Evolutionary conservation across 345 rosid species (phyloP).

Genomic region (Melaleuca alternifolia): DNA sequence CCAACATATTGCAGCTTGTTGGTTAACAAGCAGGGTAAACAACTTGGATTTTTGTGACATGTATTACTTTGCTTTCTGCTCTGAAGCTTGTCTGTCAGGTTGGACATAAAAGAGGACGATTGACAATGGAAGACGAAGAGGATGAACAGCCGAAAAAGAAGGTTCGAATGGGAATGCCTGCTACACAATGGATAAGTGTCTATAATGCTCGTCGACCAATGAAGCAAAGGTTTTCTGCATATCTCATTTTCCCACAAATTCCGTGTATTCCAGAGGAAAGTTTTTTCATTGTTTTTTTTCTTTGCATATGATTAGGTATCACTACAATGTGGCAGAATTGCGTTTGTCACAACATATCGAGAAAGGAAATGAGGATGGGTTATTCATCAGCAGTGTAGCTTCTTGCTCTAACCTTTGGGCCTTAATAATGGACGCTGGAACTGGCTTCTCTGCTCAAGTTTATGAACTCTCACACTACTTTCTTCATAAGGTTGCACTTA

Average conservation of each 20-base stretch:
- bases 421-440: conserved; percentile 94
- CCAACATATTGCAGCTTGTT: background rate
- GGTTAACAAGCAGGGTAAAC: background rate
- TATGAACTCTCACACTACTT: conserved; percentile 71
- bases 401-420: conserved; percentile 94
- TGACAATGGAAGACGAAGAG: conserved; percentile 81
- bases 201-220: conserved; percentile 95
- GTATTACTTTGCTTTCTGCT: conserved; percentile 5
- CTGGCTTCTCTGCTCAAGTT: conserved; percentile 75
- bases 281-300: conserved; percentile 2
- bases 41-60: conserved; percentile 1
- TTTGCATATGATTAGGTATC: conserved; percentile 48
- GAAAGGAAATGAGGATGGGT: conserved; percentile 83
- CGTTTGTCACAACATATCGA: conserved; percentile 78
- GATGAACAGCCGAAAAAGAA: conserved; percentile 94
- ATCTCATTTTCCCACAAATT: background rate
- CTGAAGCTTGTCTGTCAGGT: conserved; percentile 84
- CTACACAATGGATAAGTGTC: conserved; percentile 95
- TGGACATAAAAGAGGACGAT: conserved; percentile 91
- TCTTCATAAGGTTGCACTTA: conserved; percentile 64
- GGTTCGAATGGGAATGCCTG: conserved; percentile 97
- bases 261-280: background rate
- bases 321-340: conserved; percentile 78
- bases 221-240: conserved; percentile 66
- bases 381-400: conserved; percentile 87